phyloP scores from a whole-genome alignment of 1,139 yeast genomes.

The Hyphopichia wangnamkhiaoensis region DNA sequence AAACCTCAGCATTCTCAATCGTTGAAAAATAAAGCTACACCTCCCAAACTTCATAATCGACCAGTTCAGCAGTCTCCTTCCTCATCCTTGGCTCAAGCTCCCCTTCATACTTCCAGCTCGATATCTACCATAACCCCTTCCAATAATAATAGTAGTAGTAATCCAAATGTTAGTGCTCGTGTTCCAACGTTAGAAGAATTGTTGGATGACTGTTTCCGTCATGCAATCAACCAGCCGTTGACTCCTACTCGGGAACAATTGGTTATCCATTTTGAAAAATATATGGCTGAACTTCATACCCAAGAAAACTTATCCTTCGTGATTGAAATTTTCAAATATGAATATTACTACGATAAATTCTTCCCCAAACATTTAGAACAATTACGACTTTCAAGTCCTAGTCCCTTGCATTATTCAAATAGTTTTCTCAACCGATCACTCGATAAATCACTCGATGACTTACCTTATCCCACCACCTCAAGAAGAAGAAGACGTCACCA shows the following conservation, averaged over 20 bases:
- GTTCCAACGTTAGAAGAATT: slow-evolving; percentile 25
- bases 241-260: slow-evolving; percentile 13
- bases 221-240: slow-evolving; percentile 19
- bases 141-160: not conserved
- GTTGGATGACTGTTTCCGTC: slow-evolving; percentile 25
- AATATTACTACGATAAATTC: slow-evolving; percentile 29
- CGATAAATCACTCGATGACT: slow-evolving; percentile 11
- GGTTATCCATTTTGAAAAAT: slow-evolving; percentile 21
- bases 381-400: slow-evolving; percentile 8
- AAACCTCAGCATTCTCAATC: not conserved
- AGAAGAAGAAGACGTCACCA: not conserved
- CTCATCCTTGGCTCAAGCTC: not conserved
- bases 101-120: not conserved
- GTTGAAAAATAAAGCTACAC: not conserved
- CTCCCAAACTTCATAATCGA: not conserved
- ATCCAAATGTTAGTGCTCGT: not conserved
- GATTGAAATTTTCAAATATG: slow-evolving; percentile 48
- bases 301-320: slow-evolving; percentile 48
- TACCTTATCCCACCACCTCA: slow-evolving; percentile 13
- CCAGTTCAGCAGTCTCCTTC: not conserved
- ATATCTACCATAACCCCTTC: not conserved
- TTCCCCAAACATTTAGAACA: slow-evolving; percentile 13
- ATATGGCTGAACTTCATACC: slow-evolving; percentile 33
- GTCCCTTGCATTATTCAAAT: slow-evolving; percentile 5
- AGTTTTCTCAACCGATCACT: slow-evolving; percentile 15